Conservation (phyloP, 768 basidiomycete genomes). For the Calocera cornea region DNA sequence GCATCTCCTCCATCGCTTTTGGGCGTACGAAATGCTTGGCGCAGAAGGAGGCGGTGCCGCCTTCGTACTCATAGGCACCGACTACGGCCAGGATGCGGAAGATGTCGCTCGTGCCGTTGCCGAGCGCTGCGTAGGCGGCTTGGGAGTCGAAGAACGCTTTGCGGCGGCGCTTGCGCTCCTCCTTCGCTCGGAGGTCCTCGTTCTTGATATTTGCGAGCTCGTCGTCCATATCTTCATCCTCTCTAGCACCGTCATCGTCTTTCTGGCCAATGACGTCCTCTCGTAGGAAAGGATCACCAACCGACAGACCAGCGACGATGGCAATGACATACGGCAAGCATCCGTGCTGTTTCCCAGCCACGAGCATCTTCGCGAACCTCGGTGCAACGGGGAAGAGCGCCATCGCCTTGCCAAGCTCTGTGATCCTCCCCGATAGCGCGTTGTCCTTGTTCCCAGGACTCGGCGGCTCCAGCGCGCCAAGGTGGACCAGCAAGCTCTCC, state of each 20-base stretch:
- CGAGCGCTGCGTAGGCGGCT: conserved; percentile 65
- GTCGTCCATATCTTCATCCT: conserved; percentile 30
- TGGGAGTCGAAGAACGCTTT: conserved; percentile 75
- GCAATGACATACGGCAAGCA: conserved; percentile 85
- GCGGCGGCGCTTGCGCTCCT: conserved; percentile 44
- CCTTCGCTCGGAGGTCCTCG: conserved; percentile 39
- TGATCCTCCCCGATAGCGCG: conserved; percentile 38
- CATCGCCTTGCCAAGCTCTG: conserved; percentile 84
- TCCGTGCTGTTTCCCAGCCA: conserved; percentile 70
- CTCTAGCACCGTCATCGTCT: conserved; percentile 31
- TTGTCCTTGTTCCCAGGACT: conserved; percentile 11
- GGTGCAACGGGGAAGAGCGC: conserved; percentile 87
- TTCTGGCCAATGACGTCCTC: conserved; percentile 40
- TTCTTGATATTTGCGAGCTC: conserved; percentile 35
- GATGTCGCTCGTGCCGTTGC: conserved; percentile 67
- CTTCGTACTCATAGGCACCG: conserved; percentile 89
- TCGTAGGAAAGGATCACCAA: conserved; percentile 89
- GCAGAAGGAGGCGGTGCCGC: conserved; percentile 71
- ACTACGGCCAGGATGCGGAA: conserved; percentile 85
- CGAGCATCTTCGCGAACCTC: conserved; percentile 89
- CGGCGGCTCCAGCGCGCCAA: conserved; percentile 59
- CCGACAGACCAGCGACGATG: conserved; percentile 79
- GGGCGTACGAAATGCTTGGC: conserved; percentile 74
- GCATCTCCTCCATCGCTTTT: conserved; percentile 98
- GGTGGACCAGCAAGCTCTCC: conserved; percentile 61